phyloP scores from a whole-genome alignment of 2,329 filamentous ascomycete genomes.

The Aspergillus sp. region DNA sequence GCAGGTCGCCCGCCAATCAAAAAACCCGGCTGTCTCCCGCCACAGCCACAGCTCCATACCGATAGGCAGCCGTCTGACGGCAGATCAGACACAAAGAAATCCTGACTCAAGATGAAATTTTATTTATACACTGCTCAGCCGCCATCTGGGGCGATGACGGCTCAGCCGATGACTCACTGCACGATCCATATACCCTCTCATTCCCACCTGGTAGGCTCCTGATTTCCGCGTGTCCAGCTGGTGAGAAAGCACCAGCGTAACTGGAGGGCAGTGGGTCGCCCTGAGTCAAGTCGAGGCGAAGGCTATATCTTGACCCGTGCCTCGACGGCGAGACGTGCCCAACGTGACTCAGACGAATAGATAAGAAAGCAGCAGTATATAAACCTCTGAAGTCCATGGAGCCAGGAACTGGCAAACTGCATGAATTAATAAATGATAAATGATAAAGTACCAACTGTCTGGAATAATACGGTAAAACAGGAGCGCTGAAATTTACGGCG shows the following conservation, averaged over 20 bases:
- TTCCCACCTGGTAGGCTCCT: constrained; percentile 8
- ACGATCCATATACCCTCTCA: not conserved
- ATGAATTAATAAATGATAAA: too few species aligned
- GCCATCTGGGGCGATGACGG: constrained; percentile 1
- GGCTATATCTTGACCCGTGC: constrained; percentile 6
- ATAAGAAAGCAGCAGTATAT: constrained; percentile 1
- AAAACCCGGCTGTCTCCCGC: too few species aligned
- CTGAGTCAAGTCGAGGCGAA: not conserved
- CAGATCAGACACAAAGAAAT: not conserved
- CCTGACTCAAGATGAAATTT: not conserved
- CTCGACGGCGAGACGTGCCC: not conserved
- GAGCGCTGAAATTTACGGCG: not conserved
- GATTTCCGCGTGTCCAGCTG: not conserved
- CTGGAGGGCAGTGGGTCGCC: constrained; percentile 1
- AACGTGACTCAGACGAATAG: constrained; percentile 10
- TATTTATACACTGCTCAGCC: constrained; percentile 10
- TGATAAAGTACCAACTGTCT: not conserved
- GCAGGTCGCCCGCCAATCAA: too few species aligned
- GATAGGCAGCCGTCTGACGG: constrained; percentile 7
- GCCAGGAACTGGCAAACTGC: too few species aligned
- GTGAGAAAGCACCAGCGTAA: not conserved
- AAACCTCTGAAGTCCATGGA: not conserved
- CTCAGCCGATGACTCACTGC: constrained; percentile 5
- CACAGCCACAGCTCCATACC: constrained; percentile 9
- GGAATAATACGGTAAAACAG: constrained; percentile 7